A percentile compares a stretch with the other conserved stretches of the same genome.
Conservation (phyloP, 208 protist genomes). For the Borovskyia barvae region DNA sequence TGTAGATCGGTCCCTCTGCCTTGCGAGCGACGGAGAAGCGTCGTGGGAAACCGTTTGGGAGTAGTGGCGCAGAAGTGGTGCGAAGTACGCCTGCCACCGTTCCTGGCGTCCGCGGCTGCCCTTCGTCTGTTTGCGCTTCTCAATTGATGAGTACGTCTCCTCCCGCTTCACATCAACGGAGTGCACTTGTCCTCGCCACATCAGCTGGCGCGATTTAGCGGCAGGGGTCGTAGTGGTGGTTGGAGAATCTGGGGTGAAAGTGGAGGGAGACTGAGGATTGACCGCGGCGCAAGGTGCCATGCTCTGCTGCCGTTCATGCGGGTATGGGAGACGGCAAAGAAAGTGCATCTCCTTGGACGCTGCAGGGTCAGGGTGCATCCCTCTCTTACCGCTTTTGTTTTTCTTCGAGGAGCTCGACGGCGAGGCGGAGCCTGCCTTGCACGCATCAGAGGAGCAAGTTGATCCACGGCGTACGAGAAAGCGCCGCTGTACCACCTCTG, state of each 20-base stretch:
- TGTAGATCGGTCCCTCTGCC: not conserved
- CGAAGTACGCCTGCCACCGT: slow-evolving; percentile 65
- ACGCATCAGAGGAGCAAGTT: not conserved
- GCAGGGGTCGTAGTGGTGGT: not conserved
- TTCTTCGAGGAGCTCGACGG: not conserved
- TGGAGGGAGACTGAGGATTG: too few species aligned
- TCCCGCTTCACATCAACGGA: slow-evolving; percentile 39
- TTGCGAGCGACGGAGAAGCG: slow-evolving; percentile 1
- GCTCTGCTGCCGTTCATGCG: slow-evolving; percentile 2
- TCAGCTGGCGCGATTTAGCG: not conserved
- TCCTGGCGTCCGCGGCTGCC: slow-evolving; percentile 40
- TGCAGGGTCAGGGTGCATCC: too few species aligned
- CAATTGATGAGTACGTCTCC: slow-evolving; percentile 15
- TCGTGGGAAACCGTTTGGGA: too few species aligned
- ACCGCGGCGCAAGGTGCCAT: not conserved
- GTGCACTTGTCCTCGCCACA: slow-evolving; percentile 38
- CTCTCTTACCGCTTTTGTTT: too few species aligned
- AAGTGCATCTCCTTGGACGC: not conserved
- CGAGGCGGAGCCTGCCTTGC: not conserved
- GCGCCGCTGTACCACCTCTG: slow-evolving; percentile 49
- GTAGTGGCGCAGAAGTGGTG: slow-evolving; percentile 58
- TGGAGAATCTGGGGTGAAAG: not conserved
- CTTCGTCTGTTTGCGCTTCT: slow-evolving; percentile 34
- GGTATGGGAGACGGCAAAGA: slow-evolving; percentile 48
- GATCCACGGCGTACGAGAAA: slow-evolving; percentile 48